phyloP scores from a whole-genome alignment of 2,329 filamentous ascomycete genomes.

The Penicillium griseofulvum region DNA sequence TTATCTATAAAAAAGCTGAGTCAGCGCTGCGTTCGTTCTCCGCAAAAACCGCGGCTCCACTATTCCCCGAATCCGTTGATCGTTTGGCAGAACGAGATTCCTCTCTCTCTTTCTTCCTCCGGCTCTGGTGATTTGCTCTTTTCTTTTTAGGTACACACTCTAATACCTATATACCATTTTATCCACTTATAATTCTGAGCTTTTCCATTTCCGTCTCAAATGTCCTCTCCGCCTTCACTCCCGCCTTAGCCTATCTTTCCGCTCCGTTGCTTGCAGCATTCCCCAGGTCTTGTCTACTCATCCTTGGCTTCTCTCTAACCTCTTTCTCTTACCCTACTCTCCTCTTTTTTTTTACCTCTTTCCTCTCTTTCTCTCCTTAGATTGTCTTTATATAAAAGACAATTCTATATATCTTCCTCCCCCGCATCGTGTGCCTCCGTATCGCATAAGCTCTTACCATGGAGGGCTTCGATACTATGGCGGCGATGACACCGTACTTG shows the following conservation, averaged over 20 bases:
- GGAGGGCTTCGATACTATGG: conserved; percentile 60
- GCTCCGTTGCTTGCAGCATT: conserved; percentile 10
- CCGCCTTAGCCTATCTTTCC: conserved; percentile 10
- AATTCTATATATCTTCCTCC: conserved; percentile 2
- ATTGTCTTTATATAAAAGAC: neutral
- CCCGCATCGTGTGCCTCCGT: conserved; percentile 8
- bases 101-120: conserved; percentile 17
- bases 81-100: conserved; percentile 24
- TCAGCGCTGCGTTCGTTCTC: conserved; percentile 24
- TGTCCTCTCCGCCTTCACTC: conserved; percentile 8
- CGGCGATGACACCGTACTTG: conserved; percentile 60
- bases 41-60: conserved; percentile 29
- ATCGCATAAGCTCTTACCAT: conserved; percentile 32
- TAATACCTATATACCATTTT: neutral
- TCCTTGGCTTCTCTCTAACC: conserved; percentile 5
- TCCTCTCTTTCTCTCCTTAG: neutral
- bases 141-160: conserved; percentile 3
- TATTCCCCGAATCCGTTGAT: conserved; percentile 30
- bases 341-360: neutral
- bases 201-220: conserved; percentile 9
- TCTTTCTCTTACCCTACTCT: conserved; percentile 1
- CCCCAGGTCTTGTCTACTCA: conserved; percentile 9
- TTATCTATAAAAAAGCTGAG: no score
- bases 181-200: neutral
- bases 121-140: conserved; percentile 16